Evolutionary conservation across 148 eudicot species (phyloP).

Genomic region (Chenopodium suecicum): DNA sequence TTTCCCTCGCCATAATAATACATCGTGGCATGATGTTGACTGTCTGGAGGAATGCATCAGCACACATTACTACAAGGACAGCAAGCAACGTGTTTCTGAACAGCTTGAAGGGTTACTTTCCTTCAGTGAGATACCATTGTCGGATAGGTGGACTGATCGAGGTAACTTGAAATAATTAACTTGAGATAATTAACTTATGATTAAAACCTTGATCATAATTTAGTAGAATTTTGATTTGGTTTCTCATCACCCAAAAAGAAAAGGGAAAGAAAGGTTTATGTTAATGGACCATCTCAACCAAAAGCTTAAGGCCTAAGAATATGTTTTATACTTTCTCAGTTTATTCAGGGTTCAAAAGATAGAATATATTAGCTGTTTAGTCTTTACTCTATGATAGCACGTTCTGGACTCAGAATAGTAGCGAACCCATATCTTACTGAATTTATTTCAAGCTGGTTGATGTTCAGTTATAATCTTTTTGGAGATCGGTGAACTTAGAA

Average conservation of each 20-base stretch:
- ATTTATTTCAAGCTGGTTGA: background rate
- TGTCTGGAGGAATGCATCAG: slow-evolving; percentile 19
- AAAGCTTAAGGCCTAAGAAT: too few species aligned
- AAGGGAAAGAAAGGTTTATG: too few species aligned
- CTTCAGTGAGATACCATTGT: slow-evolving; percentile 14
- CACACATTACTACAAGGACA: background rate
- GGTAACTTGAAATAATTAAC: slow-evolving; percentile 9
- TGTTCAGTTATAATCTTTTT: too few species aligned
- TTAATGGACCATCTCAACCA: too few species aligned
- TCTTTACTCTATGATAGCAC: background rate
- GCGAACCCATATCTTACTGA: too few species aligned
- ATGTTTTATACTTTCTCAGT: too few species aligned
- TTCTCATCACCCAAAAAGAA: too few species aligned
- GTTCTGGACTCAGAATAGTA: background rate
- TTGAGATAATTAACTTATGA: too few species aligned
- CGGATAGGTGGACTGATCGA: slow-evolving; percentile 26
- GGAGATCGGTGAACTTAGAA: background rate
- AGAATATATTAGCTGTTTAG: background rate
- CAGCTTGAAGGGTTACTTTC: slow-evolving; percentile 27
- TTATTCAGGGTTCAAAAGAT: too few species aligned
- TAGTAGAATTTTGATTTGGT: too few species aligned
- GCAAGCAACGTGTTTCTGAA: slow-evolving; percentile 4
- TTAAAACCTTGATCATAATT: too few species aligned
- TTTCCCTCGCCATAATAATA: background rate
- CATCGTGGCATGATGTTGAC: slow-evolving; percentile 22